Evolutionary conservation across 2,329 filamentous ascomycete genomes (phyloP).

Genomic region (Penicillium sp.): DNA sequence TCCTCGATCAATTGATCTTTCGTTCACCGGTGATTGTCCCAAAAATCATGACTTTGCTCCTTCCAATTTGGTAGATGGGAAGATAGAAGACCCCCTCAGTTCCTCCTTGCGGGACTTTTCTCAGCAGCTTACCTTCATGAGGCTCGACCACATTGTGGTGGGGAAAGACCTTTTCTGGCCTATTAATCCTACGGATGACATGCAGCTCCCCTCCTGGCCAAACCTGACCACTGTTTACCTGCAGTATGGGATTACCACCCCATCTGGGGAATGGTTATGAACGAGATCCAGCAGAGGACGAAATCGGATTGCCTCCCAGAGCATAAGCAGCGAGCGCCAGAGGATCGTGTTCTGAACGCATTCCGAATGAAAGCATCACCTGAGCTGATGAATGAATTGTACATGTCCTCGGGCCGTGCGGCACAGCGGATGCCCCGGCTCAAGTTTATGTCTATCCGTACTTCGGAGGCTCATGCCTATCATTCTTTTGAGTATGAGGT

Average conservation of each 20-base stretch:
- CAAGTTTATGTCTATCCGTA: neutral
- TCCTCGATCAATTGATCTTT: neutral
- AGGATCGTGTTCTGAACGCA: neutral
- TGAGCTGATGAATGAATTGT: neutral
- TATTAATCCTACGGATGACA: neutral
- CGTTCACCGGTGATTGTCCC: neutral
- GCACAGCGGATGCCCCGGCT: neutral
- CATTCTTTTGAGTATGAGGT: neutral
- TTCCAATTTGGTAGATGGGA: neutral
- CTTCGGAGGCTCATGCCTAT: neutral
- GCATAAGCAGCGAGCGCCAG: neutral
- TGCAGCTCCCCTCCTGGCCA: neutral
- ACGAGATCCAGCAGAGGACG: neutral
- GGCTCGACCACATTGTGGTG: neutral
- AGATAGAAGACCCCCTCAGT: neutral
- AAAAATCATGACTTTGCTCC: neutral
- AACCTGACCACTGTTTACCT: neutral
- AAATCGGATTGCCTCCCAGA: neutral
- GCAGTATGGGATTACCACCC: neutral
- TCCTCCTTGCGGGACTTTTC: neutral
- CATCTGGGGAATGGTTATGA: neutral
- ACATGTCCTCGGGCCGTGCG: neutral
- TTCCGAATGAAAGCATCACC: neutral
- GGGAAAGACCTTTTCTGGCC: neutral
- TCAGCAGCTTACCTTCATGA: neutral